Conservation (phyloP, 768 basidiomycete genomes). For the Leucocoprinus sp. region DNA sequence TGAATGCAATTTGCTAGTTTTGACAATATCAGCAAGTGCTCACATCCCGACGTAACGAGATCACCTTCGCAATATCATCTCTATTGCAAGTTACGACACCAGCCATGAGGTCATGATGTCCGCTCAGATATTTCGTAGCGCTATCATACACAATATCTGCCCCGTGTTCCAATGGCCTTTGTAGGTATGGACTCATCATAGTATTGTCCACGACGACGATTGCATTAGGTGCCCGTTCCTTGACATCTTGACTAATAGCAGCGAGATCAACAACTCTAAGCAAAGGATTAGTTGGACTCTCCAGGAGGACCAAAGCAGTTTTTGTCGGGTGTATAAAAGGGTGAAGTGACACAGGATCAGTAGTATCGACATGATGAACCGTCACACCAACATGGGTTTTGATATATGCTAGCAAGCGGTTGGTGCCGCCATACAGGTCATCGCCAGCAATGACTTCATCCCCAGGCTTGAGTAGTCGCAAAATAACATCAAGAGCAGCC, state of each 20-base stretch:
- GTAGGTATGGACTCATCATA: conserved; percentile 99
- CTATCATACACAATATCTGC: conserved; percentile 98
- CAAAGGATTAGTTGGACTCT: conserved; percentile 95
- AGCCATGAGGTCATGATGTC: conserved; percentile 99
- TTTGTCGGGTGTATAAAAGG: conserved; percentile 62
- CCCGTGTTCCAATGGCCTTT: conserved; percentile 90
- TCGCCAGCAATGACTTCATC: conserved; percentile 94
- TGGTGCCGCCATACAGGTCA: conserved; percentile 96
- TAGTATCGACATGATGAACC: conserved; percentile 93
- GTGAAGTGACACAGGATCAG: conserved; percentile 54
- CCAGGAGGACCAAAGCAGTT: conserved; percentile 92
- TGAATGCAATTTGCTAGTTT: conserved; percentile 73
- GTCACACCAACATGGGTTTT: conserved; percentile 79
- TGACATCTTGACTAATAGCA: conserved; percentile 74
- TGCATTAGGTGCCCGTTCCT: conserved; percentile 73
- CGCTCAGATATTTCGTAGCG: conserved; percentile 94
- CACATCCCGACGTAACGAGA: too few species aligned
- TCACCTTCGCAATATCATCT: conserved; percentile 61
- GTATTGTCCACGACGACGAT: conserved; percentile 93
- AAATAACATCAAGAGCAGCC: conserved; percentile 94
- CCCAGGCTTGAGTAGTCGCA: conserved; percentile 91
- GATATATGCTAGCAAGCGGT: conserved; percentile 87
- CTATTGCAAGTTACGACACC: conserved; percentile 89
- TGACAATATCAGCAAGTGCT: background rate
- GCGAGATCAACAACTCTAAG: conserved; percentile 92